Evolutionary conservation across 1,284 basidiomycete genomes (phyloP), one percentile per base, ranked within the genome.

Genomic region (Tilletiaria anomala): DNA sequence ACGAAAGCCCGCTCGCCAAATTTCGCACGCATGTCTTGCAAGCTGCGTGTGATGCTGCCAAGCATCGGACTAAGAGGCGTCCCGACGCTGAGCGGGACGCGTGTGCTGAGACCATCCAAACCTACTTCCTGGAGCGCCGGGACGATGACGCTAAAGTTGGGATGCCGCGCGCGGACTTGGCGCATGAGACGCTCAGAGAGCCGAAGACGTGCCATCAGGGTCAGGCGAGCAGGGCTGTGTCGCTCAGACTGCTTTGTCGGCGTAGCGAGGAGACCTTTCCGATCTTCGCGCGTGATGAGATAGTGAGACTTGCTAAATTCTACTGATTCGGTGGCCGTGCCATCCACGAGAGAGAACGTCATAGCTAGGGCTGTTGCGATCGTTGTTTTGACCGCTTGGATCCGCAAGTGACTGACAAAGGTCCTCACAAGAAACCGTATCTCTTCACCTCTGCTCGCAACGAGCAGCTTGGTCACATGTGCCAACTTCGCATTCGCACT

Each of bases 391-490:
- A 91, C 85, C 2, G 87, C 88, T 6, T 85, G 85, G 20, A 70
- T 70, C 3, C 87, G 76, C 32, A 93, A 71, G 67, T 91, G 83
- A 51, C 79, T 78, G 29, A 77, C 76, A 24, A 93, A 73, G 3
- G 79, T 87, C 32, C 88, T 75, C 22, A 83, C 81, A 15, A 93
- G 71, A 56, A 79, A 94, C 21, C 87, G 75, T 16, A 77, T 75
- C 69, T 94, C 86, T 64, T 93, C 88, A 10, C 86, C 88, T 43
- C 75, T 77, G 1, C 84, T 80, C 5, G 84, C 76, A 2, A 93
- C 77, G 19, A 93, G 74, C 26, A 93, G 73, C 57, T 78, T 80
- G 54, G 86, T 79, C 2, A 88, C 80, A 20, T 84, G 73, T 33
- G 77, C 76, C 37, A 82, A 80, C 64, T 87, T 89, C 47, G 77